Conservation (phyloP, 805 yeast species). For the Crinitomyces ghanaensis region DNA sequence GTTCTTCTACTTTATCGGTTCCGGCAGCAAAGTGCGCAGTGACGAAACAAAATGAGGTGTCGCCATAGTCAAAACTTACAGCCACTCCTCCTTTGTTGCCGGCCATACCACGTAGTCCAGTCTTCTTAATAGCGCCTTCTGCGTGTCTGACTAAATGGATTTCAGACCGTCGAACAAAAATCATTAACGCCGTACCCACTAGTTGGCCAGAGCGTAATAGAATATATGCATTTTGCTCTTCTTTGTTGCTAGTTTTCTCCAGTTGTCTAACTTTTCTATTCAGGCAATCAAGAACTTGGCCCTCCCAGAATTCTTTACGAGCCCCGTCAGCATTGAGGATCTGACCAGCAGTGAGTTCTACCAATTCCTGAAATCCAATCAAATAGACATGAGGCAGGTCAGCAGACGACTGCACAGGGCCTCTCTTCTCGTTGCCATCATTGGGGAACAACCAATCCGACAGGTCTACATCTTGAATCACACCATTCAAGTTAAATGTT, state of each 20-base stretch:
- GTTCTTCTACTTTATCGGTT: slow-evolving; percentile 61
- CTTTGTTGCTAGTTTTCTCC: too few species aligned
- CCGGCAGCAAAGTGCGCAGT: slow-evolving; percentile 97
- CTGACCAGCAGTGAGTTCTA: slow-evolving; percentile 86
- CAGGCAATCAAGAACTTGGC: slow-evolving; percentile 48
- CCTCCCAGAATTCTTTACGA: slow-evolving; percentile 70
- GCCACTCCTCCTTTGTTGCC: slow-evolving; percentile 98
- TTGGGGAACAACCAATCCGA: slow-evolving; percentile 73
- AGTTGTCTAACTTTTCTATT: too few species aligned
- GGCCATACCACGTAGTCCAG: slow-evolving; percentile 93
- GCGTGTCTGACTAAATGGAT: slow-evolving; percentile 60
- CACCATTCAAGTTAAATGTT: slow-evolving; percentile 81
- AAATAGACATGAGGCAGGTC: slow-evolving; percentile 61
- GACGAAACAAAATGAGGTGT: slow-evolving; percentile 69
- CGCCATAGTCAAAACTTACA: slow-evolving; percentile 71
- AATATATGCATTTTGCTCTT: slow-evolving; percentile 50
- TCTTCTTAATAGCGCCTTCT: slow-evolving; percentile 88
- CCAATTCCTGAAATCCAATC: slow-evolving; percentile 90
- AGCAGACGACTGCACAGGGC: slow-evolving; percentile 6
- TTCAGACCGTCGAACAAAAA: slow-evolving; percentile 56
- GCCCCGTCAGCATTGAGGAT: slow-evolving; percentile 78
- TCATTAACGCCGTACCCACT: slow-evolving; percentile 74
- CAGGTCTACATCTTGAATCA: slow-evolving; percentile 45
- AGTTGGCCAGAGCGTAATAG: slow-evolving; percentile 75
- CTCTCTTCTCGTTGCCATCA: not conserved